Evolutionary conservation across 345 rosid species (phyloP).

Genomic region (Camelina laxa): DNA sequence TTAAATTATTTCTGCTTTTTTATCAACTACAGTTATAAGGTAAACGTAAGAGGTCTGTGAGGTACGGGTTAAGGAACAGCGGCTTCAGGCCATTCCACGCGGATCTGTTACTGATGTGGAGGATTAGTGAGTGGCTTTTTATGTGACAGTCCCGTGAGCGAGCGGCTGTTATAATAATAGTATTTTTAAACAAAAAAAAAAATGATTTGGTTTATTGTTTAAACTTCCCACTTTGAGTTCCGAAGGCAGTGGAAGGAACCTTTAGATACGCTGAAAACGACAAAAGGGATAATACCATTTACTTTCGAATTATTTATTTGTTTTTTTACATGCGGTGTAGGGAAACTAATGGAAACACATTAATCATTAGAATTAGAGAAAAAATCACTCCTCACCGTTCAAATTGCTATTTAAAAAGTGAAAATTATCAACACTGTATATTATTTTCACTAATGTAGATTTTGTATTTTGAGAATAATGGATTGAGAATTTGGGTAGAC

Average conservation of each 20-base stretch:
- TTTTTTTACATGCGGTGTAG: too few species aligned
- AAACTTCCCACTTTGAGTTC: too few species aligned
- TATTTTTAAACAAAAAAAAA: constrained; percentile 3
- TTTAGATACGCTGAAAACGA: constrained; percentile 39
- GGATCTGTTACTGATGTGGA: constrained; percentile 8
- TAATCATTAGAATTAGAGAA: background rate
- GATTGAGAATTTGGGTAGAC: too few species aligned
- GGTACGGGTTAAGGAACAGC: background rate
- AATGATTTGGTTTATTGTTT: constrained; percentile 5
- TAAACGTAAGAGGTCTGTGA: constrained; percentile 22
- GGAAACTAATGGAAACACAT: constrained; percentile 18
- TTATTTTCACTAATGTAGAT: too few species aligned
- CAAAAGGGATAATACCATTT: constrained; percentile 21
- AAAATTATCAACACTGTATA: too few species aligned
- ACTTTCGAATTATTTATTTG: constrained; percentile 4
- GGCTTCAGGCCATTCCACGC: background rate
- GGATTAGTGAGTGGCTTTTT: background rate
- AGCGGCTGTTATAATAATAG: constrained; percentile 5
- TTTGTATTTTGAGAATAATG: too few species aligned
- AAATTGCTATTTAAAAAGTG: background rate
- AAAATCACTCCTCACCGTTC: background rate
- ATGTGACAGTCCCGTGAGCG: constrained; percentile 39
- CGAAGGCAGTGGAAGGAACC: constrained; percentile 43
- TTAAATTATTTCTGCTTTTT: constrained; percentile 38
- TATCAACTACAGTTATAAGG: constrained; percentile 32